Base-by-base conservation (phyloP, 345 rosid genomes). In the Eucalyptus marginata region DNA sequence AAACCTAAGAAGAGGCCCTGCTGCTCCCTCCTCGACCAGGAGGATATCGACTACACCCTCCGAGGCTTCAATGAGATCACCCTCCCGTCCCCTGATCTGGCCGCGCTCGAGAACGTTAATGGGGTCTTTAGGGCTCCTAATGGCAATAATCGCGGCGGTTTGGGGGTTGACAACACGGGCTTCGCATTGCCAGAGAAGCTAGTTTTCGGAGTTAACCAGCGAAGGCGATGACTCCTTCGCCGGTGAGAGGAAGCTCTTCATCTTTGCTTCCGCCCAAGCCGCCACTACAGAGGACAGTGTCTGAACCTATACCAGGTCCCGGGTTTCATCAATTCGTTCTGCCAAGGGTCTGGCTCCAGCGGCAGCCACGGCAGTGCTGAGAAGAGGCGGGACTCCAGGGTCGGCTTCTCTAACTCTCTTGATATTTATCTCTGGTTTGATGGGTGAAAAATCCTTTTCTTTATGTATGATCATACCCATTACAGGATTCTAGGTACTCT, bases 41-140 rank as follows among this genome's bases (percentile, higher is more conserved):
- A 64, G 31, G 88, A 66, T n/a, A 16, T 71, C 16, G 58, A 88
- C 49, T 49, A 5, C n/a, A n/a, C 86, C 59, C 36, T 24, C 58
- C 79, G n/a, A 13, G 94, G 90, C 87, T 92, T 90, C 91, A 59
- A 93, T 90, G 91, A 90, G 92, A 90, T 91, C 49, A 86, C 80
- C 11, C 92, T 92, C 25, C 91, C 92, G 7, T 40, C 88, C 59
- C 84, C 86, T 15, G 33, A n/a, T 29, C 71, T 7, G 76, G 76
- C 4, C 5, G 5, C 10, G 40, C 18, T 64, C 2, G 36, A 64
- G 76, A 64, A 64, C 10, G 20, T 64, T 7, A 15, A 64, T n/a
- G 76, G 16, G 40, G 76, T n/a, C 10, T 64, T 15, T 64, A 2
- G 40, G 40, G 76, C 76, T 64, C 40, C 40, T n/a, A 64, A 15